Evolutionary conservation across 805 yeast species (phyloP), one percentile per base, ranked within the genome.

Genomic region (Monosporozyma aquatica): DNA sequence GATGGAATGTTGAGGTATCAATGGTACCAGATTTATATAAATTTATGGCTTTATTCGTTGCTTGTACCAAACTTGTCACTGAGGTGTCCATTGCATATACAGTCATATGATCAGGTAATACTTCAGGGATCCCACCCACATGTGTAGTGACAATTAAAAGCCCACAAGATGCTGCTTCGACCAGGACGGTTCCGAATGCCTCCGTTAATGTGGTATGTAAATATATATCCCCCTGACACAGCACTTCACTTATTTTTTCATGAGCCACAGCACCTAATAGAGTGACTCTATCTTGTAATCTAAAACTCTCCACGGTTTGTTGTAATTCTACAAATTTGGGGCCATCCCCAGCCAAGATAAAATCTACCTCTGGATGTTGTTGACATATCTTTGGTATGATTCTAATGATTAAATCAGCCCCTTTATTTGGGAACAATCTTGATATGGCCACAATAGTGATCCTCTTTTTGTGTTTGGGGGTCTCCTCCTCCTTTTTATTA

Each of bases 81-180:
- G 90, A 84, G 1, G 64, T 59, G 0, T 97, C 95, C 13, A 79
- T 72, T 0, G 97, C 89, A 62, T 84, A 92, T 1, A 82, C 82
- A 1, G 95, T 87, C 97, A 92, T 92, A 54, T 87, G 84, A 20
- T 72, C 71, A 0, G 98, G 99, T 29, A 92, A 64, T 4, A 92
- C 97, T 57, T 92, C 99, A 0, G 97, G 97, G 30, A 92, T 89
- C 5, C 98, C 99, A 10, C 99, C 99, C 0, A 92, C 98, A 44
- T 79, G 78, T 0, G 99, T 92, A 0, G 97, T 87, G 0, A 92
- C 98, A 2, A 92, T 95, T 15, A 85, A 70, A 28, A 92, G 61
- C 0, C 97, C 97, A 67, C 97, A 92, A 1, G 95, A 82, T 0
- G 97, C 98, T 0, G 99, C 99, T 59, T 92, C 99, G 0, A 92